Percentiles rank a stretch among this genome's conserved stretches.
Conservation (phyloP, 164 flowering plant species). For the Aristolochia californica region DNA sequence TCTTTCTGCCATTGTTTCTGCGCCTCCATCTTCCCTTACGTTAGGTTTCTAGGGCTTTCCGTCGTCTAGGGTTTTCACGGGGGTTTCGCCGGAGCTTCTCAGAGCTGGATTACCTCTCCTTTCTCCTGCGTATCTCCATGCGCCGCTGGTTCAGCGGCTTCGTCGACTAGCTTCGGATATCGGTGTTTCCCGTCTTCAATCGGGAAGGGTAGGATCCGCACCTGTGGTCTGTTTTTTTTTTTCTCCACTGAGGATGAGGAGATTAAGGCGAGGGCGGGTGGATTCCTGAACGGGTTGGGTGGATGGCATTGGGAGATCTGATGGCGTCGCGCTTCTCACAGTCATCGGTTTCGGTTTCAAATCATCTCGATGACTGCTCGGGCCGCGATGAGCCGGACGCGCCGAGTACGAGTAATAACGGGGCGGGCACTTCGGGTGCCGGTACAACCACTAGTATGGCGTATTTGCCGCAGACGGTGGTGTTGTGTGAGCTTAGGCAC, state of each 20-base stretch:
- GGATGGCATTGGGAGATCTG: constrained; percentile 97
- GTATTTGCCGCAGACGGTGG: constrained; percentile 69
- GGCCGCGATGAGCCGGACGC: constrained; percentile 17
- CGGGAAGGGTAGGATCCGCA: background rate
- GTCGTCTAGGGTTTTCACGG: constrained; percentile 12
- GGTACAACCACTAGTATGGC: constrained; percentile 52
- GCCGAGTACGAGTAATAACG: constrained; percentile 6
- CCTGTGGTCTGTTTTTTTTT: background rate
- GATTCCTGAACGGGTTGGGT: constrained; percentile 21
- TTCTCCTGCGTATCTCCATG: constrained; percentile 41
- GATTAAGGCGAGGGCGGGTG: constrained; percentile 5
- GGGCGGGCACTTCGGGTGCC: constrained; percentile 27
- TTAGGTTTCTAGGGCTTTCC: constrained; percentile 15
- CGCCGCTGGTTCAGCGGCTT: constrained; percentile 85
- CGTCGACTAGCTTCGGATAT: constrained; percentile 39
- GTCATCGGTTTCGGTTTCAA: constrained; percentile 46
- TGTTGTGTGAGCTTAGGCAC: constrained; percentile 72
- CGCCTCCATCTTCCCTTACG: background rate
- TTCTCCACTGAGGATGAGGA: background rate
- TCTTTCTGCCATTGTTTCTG: background rate
- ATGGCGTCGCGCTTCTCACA: constrained; percentile 80
- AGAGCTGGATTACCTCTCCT: constrained; percentile 68
- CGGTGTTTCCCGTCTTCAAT: background rate
- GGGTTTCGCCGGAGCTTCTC: background rate
- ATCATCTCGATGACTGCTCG: constrained; percentile 47